Evolutionary conservation across 345 rosid genomes (phyloP).

Genomic region (Melastoma malabathricum): DNA sequence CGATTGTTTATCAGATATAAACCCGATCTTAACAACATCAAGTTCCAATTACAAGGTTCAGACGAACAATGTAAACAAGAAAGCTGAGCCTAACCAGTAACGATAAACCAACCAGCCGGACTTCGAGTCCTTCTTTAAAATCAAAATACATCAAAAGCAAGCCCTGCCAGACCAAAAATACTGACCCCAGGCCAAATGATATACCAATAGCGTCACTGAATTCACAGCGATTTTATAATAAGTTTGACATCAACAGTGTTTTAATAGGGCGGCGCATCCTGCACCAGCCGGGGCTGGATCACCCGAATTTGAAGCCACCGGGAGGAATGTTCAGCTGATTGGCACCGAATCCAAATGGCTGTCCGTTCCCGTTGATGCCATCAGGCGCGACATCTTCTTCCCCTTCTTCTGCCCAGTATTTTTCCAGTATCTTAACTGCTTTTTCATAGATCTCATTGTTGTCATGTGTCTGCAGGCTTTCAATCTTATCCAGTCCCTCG

Average conservation of each 20-base stretch:
- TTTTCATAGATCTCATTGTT: slow-evolving; percentile 79
- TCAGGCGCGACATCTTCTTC: slow-evolving; percentile 33
- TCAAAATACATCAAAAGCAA: not conserved
- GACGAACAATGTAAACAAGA: too few relatives aligned
- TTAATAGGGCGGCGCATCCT: too few relatives aligned
- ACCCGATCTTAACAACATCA: too few relatives aligned
- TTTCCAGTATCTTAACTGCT: slow-evolving; percentile 69
- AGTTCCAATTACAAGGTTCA: too few relatives aligned
- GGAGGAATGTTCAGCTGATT: slow-evolving; percentile 36
- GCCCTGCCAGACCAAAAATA: slow-evolving; percentile 28
- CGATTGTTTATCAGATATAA: not conserved
- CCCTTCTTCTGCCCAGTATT: slow-evolving; percentile 68
- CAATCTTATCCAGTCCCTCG: slow-evolving; percentile 68
- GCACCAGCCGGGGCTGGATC: slow-evolving; percentile 15
- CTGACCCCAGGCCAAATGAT: slow-evolving; percentile 19
- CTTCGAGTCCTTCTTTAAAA: too few relatives aligned
- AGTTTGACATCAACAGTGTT: slow-evolving; percentile 4
- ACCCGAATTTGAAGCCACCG: slow-evolving; percentile 64
- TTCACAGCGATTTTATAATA: not conserved
- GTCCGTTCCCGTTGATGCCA: slow-evolving; percentile 24
- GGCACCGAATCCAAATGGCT: slow-evolving; percentile 37
- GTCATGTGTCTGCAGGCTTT: slow-evolving; percentile 66
- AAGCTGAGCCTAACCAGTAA: too few relatives aligned
- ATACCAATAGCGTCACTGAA: not conserved
- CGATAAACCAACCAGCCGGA: too few relatives aligned